Base-by-base conservation (phyloP, 371 early-diverging fungal genomes). In the Polyrhizophydium stewartii region DNA sequence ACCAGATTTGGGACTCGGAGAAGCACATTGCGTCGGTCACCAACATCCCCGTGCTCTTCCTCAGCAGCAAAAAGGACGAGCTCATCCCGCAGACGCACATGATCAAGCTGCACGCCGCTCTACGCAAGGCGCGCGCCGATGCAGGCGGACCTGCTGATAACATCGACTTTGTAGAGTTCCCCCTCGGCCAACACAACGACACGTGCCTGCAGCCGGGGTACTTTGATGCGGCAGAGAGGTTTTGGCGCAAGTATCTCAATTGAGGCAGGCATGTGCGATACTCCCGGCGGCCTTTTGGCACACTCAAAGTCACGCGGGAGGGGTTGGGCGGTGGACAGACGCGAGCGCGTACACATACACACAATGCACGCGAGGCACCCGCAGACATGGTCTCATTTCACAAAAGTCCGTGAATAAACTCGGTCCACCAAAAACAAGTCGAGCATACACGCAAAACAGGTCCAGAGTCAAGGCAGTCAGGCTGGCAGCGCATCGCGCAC, bases 1-100 rank as follows among this genome's bases (percentile, higher is more conserved):
- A 89, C 69, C 93, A 96, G 63, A 81, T 85, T 35, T 97, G 97
- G 97, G 75, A 85, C 51, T 91, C 93, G 19, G 91, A 92, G 66
- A 66, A 63, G 13, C 77, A 79, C 58, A 88, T 96, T 59, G 78
- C 77, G 60, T 77, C 74, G 49, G 86, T 96, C 40, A 1, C 32
- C 0, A 76, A 72, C 1, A 75, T 88, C 21, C 96, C 96, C 1
- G 83, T 93, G 30, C 76, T 96, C 51, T 92, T 96, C 69, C 73
- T 97, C 19, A 85, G 89, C 12, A 92, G 94, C 1, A 71, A 71
- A 13, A 78, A 77, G 59, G 98, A 97, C 74, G 93, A 93, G 63
- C 72, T 97, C 22, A 83, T 96, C 16, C 98, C 97, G 24, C 89
- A 89, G 28, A 60, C 73, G 9, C 96, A 96, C 67, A 96, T 96